Base-by-base conservation (phyloP, 2,329 filamentous ascomycete genomes). In the Scorias spongiosa region DNA sequence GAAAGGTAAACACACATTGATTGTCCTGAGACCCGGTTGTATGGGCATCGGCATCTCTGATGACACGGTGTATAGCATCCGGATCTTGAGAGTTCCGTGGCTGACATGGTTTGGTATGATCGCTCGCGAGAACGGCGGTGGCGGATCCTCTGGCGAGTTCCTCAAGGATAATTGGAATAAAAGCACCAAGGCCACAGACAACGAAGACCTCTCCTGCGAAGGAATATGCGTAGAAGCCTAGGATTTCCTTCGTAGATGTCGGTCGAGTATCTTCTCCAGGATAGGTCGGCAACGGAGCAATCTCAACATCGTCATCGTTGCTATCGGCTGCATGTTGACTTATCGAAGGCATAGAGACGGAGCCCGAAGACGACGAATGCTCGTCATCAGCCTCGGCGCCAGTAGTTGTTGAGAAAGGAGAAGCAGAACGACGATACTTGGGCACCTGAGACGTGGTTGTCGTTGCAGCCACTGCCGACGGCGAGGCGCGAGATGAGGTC, bases 121-220 rank as follows among this genome's bases (percentile, higher is more conserved):
- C 85, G 42, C 78, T 80, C 20, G 89, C 70, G 7, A 95, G 74
- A 29, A 94, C 84, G 40, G 91, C 91, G 61, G 88, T 88, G 1
- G 56, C 43, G 8, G 55, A 57, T 58, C 94, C 89, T 55, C 91
- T 76, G 10, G 91, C 88, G 43, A 98, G 76, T 51, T 91, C 88
- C 63, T 98, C 91, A 48, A 98, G 75, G 3, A 91, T 83, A 48
- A 98, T 93, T 18, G 91, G 91, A 49, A 98, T 88, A 64, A 98
- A 98, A 34, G 86, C 66, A 78, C 88, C 79, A 60, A 84, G 76
- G 17, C 79, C 89, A 63, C 91, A 96, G 45, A 96, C 84, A 12
- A 93, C 85, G 62, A 95, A 96, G 43, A 93, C 89, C 67, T 98
- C 91, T 15, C 89, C 87, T 18, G 91, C 91, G 72, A 93, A 96